Percentiles rank a stretch among this genome's conserved stretches.
Evolutionary conservation across 331 rosid species (phyloP).

Genomic region (Quercus lobata): DNA sequence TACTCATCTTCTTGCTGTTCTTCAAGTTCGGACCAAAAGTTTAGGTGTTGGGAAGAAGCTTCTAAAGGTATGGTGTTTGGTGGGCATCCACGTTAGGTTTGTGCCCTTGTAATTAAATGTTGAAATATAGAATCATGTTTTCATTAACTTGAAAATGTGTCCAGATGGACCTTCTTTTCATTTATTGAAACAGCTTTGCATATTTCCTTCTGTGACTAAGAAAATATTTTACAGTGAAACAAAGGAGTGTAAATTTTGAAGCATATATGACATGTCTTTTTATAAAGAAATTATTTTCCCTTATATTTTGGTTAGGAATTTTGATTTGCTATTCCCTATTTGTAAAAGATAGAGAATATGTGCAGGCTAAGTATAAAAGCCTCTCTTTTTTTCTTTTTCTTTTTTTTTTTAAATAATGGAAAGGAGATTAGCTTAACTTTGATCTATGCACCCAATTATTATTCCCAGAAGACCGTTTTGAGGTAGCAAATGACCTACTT

Average conservation of each 20-base stretch:
- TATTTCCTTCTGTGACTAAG: not conserved
- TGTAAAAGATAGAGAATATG: not conserved
- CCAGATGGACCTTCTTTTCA: not conserved
- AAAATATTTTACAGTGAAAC: not conserved
- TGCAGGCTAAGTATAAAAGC: not conserved
- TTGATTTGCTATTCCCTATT: not conserved
- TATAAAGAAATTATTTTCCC: not conserved
- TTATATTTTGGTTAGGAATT: too few species aligned
- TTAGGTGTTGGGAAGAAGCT: conserved; percentile 44
- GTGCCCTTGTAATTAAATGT: not conserved
- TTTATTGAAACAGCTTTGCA: not conserved
- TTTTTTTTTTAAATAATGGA: too few species aligned
- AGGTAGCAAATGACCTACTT: not conserved
- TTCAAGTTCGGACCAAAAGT: conserved; percentile 71
- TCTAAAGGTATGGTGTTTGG: conserved; percentile 47
- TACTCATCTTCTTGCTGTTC: conserved; percentile 74
- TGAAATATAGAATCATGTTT: not conserved
- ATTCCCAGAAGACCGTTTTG: not conserved
- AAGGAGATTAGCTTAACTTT: not conserved
- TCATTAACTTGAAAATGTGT: not conserved
- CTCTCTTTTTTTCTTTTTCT: not conserved
- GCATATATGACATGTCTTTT: not conserved
- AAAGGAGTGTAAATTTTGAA: not conserved
- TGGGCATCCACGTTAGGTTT: not conserved
- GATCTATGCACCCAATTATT: not conserved